phyloP scores from a whole-genome alignment of 1,284 basidiomycete genomes.

The Sporisorium scitamineum region DNA sequence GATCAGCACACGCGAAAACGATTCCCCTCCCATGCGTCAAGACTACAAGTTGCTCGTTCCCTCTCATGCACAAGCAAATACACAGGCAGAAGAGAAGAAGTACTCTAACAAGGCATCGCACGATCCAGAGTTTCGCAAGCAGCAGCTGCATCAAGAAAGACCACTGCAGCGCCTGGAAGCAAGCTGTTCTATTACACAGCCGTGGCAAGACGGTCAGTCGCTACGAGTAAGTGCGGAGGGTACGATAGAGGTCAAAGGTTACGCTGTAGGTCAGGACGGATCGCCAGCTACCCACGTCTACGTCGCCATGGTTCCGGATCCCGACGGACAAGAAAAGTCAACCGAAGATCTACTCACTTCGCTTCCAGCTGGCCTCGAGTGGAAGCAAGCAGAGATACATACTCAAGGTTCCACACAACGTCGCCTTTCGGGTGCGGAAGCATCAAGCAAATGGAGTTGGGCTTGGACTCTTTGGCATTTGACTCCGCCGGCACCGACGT shows the following conservation, averaged over 20 bases:
- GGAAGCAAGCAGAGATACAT: conserved; percentile 26
- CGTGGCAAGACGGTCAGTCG: conserved; percentile 7
- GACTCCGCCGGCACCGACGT: conserved; percentile 8
- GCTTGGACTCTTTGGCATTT: conserved; percentile 52
- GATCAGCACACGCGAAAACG: conserved; percentile 18
- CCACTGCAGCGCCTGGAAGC: conserved; percentile 44
- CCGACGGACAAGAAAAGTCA: neutral
- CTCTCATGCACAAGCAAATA: conserved; percentile 74
- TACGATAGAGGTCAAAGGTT: conserved; percentile 27
- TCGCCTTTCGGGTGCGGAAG: neutral
- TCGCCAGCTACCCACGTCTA: conserved; percentile 22
- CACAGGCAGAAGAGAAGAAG: conserved; percentile 67
- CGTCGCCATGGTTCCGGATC: conserved; percentile 20
- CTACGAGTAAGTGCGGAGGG: neutral
- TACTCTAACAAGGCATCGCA: conserved; percentile 19
- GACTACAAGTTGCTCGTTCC: conserved; percentile 37
- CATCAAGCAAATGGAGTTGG: conserved; percentile 36
- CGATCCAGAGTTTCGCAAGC: conserved; percentile 21
- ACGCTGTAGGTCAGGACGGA: conserved; percentile 51
- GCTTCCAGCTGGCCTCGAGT: conserved; percentile 18
- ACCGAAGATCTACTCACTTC: conserved; percentile 25
- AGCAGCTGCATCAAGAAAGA: conserved; percentile 10
- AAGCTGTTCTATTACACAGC: conserved; percentile 41
- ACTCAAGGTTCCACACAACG: neutral
- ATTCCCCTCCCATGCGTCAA: conserved; percentile 36